These are phyloP conservation scores for Coffea eugenioides DNA, from an alignment of 257 asterid genomes.

Conservation along the genomic window DNA sequence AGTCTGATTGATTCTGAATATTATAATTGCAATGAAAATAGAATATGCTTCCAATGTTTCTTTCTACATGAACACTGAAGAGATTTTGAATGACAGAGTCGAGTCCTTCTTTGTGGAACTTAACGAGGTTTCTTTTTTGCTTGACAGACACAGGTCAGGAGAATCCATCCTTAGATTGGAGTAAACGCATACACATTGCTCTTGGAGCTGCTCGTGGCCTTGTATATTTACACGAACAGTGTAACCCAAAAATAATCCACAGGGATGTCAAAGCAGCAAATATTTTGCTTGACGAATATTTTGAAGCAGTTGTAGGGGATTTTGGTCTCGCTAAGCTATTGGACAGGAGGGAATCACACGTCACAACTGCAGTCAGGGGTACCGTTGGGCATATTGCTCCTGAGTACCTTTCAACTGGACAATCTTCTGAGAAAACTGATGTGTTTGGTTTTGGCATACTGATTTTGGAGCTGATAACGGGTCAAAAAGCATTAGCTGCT, in stretches of 20 bases:
- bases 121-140: conserved; percentile 9
- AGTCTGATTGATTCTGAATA: not conserved
- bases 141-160: conserved; percentile 56
- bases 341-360: conserved; percentile 83
- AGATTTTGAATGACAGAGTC: too few relatives aligned
- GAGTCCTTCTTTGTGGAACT: not conserved
- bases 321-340: conserved; percentile 93
- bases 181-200: conserved; percentile 68
- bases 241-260: conserved; percentile 86
- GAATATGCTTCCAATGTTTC: not conserved
- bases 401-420: conserved; percentile 91
- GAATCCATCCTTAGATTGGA: conserved; percentile 82
- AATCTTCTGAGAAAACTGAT: conserved; percentile 90
- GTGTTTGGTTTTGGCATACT: conserved; percentile 93
- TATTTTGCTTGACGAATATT: conserved; percentile 78
- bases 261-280: conserved; percentile 96
- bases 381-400: conserved; percentile 95
- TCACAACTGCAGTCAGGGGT: conserved; percentile 96
- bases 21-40: not conserved
- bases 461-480: conserved; percentile 79
- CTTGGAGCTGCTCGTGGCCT: conserved; percentile 97
- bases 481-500: conserved; percentile 71
- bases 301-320: conserved; percentile 94
- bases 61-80: not conserved
- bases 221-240: conserved; percentile 80